A percentile compares a stretch with the other conserved stretches of the same genome.
These are phyloP conservation scores for Solanum pennellii DNA, from an alignment of 257 asterid species.

Conservation along the genomic window DNA sequence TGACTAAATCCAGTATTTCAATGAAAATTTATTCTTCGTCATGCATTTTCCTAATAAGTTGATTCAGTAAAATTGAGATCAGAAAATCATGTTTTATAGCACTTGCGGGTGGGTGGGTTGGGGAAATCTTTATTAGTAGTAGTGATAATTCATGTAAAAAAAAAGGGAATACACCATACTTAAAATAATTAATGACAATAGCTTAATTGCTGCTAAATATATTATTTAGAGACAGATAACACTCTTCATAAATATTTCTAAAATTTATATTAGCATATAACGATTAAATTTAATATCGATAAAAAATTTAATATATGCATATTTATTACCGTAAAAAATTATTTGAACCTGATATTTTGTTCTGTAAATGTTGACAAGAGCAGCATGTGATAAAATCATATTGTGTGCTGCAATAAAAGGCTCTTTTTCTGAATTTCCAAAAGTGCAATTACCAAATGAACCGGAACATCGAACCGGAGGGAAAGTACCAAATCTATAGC, in stretches of 20 bases:
- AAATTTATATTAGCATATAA: too few species aligned
- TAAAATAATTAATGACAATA: too few species aligned
- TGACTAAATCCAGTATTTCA: rapidly evolving
- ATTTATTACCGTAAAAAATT: too few species aligned
- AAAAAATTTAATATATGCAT: too few species aligned
- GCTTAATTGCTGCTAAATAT: too few species aligned
- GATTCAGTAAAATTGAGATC: too few species aligned
- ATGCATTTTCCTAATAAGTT: too few species aligned
- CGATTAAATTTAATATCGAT: background rate
- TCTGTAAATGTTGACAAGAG: slow-evolving; percentile 13
- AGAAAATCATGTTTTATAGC: background rate
- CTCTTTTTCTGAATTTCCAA: slow-evolving; percentile 22
- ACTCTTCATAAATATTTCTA: too few species aligned
- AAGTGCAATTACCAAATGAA: slow-evolving; percentile 11
- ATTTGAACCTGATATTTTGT: slow-evolving; percentile 17
- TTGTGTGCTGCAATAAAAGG: slow-evolving; percentile 30
- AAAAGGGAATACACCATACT: too few species aligned
- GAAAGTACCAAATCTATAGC: slow-evolving; percentile 37
- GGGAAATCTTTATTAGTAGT: too few species aligned
- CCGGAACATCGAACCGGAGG: slow-evolving; percentile 25
- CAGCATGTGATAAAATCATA: slow-evolving; percentile 23
- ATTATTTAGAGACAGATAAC: too few species aligned
- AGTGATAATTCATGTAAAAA: background rate
- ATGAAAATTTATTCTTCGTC: rapidly evolving
- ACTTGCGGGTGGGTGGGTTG: too few species aligned